These are phyloP conservation scores for Fusarium sarcochroum DNA, from an alignment of 2,329 filamentous ascomycete species.

Conservation along the genomic window DNA sequence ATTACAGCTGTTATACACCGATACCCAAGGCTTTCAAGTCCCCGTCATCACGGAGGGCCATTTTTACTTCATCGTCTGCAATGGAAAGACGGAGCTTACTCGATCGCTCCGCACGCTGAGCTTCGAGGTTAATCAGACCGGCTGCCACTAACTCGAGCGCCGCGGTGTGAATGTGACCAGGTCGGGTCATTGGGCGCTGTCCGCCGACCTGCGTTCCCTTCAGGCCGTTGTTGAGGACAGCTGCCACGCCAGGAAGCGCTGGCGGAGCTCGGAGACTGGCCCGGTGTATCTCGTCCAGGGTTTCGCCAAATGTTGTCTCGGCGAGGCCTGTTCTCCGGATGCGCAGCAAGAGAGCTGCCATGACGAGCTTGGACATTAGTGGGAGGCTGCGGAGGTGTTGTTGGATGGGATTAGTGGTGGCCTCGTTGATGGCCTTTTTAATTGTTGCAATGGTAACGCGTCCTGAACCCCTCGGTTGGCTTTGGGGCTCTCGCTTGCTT, in stretches of 20 bases:
- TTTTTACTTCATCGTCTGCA: constrained; percentile 89
- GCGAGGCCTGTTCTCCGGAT: constrained; percentile 86
- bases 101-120: constrained; percentile 83
- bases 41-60: constrained; percentile 88
- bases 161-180: constrained; percentile 72
- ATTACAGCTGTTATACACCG: constrained; percentile 53
- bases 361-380: constrained; percentile 85
- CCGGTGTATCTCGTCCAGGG: constrained; percentile 79
- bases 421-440: constrained; percentile 94
- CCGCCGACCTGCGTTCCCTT: constrained; percentile 47
- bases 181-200: constrained; percentile 52
- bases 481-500: constrained; percentile 64
- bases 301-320: constrained; percentile 90
- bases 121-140: constrained; percentile 88
- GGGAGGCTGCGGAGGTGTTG: constrained; percentile 88
- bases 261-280: constrained; percentile 54
- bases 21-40: constrained; percentile 87
- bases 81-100: constrained; percentile 89
- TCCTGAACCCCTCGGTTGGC: constrained; percentile 47
- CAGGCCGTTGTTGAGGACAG: constrained; percentile 52
- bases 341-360: constrained; percentile 84
- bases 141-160: constrained; percentile 88
- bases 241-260: constrained; percentile 55
- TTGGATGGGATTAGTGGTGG: constrained; percentile 91
- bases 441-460: constrained; percentile 93